These are phyloP conservation scores for Xylaria sp. DNA, from an alignment of 2,329 filamentous ascomycete species.

Conservation along the genomic window DNA sequence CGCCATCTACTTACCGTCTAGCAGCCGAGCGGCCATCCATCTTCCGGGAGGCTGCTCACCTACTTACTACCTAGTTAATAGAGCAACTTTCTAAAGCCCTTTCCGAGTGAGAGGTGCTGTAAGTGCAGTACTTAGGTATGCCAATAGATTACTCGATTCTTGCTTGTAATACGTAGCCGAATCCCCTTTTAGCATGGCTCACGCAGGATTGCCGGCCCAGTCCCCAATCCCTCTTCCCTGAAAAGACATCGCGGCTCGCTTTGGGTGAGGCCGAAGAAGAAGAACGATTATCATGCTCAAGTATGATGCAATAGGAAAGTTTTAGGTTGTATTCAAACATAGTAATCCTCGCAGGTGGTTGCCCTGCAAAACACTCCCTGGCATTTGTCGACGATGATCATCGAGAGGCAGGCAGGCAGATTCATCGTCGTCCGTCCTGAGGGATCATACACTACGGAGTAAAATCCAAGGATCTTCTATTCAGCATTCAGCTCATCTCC, in stretches of 20 bases:
- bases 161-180: not conserved
- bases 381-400: constrained; percentile 18
- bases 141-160: not conserved
- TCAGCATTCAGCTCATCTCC: constrained; percentile 15
- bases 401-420: constrained; percentile 7
- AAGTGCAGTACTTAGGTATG: too few relatives aligned
- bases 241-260: constrained; percentile 22
- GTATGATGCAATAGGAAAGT: constrained; percentile 17
- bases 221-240: constrained; percentile 5
- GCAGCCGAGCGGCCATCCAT: constrained; percentile 37
- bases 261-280: constrained; percentile 17
- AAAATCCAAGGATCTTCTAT: constrained; percentile 19
- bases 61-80: too few relatives aligned
- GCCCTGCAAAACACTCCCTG: constrained; percentile 14
- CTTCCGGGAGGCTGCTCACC: constrained; percentile 37
- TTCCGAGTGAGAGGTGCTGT: too few relatives aligned
- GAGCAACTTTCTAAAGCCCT: not conserved
- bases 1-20: not conserved
- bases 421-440: constrained; percentile 10
- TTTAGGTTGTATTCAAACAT: constrained; percentile 1
- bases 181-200: constrained; percentile 19
- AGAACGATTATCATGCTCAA: constrained; percentile 12
- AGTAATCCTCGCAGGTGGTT: constrained; percentile 18
- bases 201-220: not conserved
- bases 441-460: not conserved